phyloP scores from a whole-genome alignment of 139 green algal species.

The Tetratostichococcus sp. region DNA sequence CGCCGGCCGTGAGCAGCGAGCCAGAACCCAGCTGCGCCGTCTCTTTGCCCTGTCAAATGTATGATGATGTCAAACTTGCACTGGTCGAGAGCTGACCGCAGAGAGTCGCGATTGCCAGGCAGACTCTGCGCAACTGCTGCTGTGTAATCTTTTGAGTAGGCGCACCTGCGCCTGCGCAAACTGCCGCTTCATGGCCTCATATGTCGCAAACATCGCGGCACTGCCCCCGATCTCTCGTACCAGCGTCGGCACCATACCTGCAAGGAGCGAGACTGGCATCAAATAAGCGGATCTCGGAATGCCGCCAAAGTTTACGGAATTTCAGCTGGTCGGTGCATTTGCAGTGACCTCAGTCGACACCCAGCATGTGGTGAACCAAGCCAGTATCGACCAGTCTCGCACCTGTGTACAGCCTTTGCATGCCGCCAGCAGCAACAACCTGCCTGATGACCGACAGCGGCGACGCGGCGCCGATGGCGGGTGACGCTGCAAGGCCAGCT shows the following conservation, averaged over 20 bases:
- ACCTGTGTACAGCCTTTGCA: constrained; percentile 45
- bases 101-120: too few relatives aligned
- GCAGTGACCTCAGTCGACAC: too few relatives aligned
- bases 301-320: too few relatives aligned
- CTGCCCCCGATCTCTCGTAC: constrained; percentile 66
- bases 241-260: constrained; percentile 58
- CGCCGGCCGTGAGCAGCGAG: constrained; percentile 60
- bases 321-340: too few relatives aligned
- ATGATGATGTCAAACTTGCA: background rate
- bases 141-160: too few relatives aligned
- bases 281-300: too few relatives aligned
- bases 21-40: constrained; percentile 32
- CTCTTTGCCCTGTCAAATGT: constrained; percentile 10
- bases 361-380: too few relatives aligned
- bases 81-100: too few relatives aligned
- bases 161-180: constrained; percentile 35
- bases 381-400: too few relatives aligned
- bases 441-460: constrained; percentile 61
- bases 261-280: too few relatives aligned
- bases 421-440: constrained; percentile 58
- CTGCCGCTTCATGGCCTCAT: constrained; percentile 53
- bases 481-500: too few relatives aligned
- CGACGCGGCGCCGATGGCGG: constrained; percentile 5
- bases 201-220: constrained; percentile 71
- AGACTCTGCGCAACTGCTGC: too few relatives aligned